A percentile compares a stretch with the other conserved stretches of the same genome.
Evolutionary conservation across 345 rosid genomes (phyloP).

Genomic region (Dimocarpus longan): DNA sequence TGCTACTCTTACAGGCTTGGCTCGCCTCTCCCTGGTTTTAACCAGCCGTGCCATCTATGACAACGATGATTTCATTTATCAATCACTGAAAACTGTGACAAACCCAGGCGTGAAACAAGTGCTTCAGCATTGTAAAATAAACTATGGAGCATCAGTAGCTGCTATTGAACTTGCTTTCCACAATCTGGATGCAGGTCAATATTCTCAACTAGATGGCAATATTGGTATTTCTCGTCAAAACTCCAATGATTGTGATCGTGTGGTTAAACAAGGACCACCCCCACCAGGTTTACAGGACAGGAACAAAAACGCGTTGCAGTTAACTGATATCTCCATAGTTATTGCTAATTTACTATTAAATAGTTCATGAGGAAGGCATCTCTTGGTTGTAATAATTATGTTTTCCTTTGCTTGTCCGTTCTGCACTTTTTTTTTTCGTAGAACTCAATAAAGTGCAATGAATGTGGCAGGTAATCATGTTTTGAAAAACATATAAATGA

Average conservation of each 20-base stretch:
- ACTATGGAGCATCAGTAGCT: neutral
- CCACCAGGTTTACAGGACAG: neutral
- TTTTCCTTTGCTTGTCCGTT: no score
- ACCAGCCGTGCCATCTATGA: neutral
- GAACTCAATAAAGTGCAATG: no score
- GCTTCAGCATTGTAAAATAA: neutral
- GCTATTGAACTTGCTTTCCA: neutral
- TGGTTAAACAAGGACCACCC: neutral
- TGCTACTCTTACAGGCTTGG: neutral
- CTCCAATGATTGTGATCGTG: neutral
- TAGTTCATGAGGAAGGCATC: neutral
- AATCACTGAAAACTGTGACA: neutral
- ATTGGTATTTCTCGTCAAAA: neutral
- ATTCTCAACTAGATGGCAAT: neutral
- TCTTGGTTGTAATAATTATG: neutral
- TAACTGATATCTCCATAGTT: neutral
- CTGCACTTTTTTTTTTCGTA: no score
- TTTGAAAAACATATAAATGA: no score
- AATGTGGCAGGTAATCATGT: no score
- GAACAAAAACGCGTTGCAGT: neutral
- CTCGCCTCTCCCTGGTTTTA: neutral
- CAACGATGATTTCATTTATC: no score
- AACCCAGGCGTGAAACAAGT: no score
- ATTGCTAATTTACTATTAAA: neutral
- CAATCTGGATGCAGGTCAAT: neutral